A percentile compares a stretch with the other conserved stretches of the same genome.
These are phyloP conservation scores for Purshia tridentata DNA, from an alignment of 306 rosid species.

Conservation along the genomic window DNA sequence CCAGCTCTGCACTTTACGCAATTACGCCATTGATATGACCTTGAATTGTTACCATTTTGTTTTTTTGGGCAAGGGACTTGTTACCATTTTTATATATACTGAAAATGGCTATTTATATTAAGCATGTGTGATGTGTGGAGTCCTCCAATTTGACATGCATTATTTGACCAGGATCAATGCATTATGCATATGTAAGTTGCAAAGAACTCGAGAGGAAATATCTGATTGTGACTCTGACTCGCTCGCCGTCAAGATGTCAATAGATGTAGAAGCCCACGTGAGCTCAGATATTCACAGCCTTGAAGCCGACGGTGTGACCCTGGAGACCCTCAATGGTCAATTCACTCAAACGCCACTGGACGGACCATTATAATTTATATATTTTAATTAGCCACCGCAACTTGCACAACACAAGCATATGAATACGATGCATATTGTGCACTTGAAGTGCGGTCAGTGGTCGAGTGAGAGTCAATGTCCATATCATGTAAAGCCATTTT, in stretches of 20 bases:
- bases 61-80: too few relatives aligned
- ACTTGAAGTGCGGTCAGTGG: constrained; percentile 18
- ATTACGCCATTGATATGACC: too few relatives aligned
- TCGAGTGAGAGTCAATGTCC: neutral
- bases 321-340: neutral
- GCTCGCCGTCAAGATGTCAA: neutral
- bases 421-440: neutral
- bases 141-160: neutral
- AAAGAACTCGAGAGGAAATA: neutral
- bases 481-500: neutral
- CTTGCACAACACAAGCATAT: neutral
- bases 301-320: constrained; percentile 6
- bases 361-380: too few relatives aligned
- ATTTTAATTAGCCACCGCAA: neutral
- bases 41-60: too few relatives aligned
- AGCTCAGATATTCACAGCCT: constrained; percentile 18
- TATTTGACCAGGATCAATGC: neutral
- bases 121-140: neutral
- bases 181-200: too few relatives aligned
- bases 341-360: neutral
- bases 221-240: neutral
- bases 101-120: too few relatives aligned
- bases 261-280: constrained; percentile 15
- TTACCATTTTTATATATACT: too few relatives aligned
- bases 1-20: too few relatives aligned